Base-by-base conservation (phyloP, 2,329 filamentous ascomycete genomes). In the Thielaviopsis punctulata region DNA sequence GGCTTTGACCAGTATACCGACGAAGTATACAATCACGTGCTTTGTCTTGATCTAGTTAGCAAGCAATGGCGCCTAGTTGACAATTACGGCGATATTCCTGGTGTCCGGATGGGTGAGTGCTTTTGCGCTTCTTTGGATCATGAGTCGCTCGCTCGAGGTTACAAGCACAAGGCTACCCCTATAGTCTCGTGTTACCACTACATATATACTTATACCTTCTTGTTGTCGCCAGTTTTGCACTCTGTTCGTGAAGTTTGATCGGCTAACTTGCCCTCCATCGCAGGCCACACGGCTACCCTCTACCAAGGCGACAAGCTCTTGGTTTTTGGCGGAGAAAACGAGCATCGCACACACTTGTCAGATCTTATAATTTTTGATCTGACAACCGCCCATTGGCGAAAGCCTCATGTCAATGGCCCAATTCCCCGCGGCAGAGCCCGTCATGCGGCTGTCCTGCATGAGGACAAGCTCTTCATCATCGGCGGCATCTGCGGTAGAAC, bases 1-100 rank as follows among this genome's bases (percentile, higher is more conserved):
- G 92, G 92, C 18, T 98, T 98, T 62, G 92, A 98, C 63, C 90
- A 96, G 66, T 96, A 95, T 64, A 98, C 92, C 0, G 92, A 98
- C 65, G 92, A 98, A 70, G 86, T 98, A 18, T 98, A 98, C 69
- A 98, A 98, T 63, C 92, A 98, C 69, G 92, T 98, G 43, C 73
- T 98, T 57, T 82, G 80, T 60, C 70, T 98, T 49, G 89, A 98
- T 64, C 75, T 98, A 57, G 75, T 83, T 56, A 89, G 83, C 57
- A 81, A 92, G 59, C 86, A 92, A 64, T 98, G 92, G 92, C 92
- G 80, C 58, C 71, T 98, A 49, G 90, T 98, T 19, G 92, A 96
- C 68, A 98, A 98, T 67, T 98, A 95, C 70, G 92, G 92, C 30
- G 90, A 96, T 67, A 96, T 96, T 58, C 90, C 90, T 4, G 90